Evolutionary conservation across 345 rosid species (phyloP).

Genomic region (Citrus cavaleriei): DNA sequence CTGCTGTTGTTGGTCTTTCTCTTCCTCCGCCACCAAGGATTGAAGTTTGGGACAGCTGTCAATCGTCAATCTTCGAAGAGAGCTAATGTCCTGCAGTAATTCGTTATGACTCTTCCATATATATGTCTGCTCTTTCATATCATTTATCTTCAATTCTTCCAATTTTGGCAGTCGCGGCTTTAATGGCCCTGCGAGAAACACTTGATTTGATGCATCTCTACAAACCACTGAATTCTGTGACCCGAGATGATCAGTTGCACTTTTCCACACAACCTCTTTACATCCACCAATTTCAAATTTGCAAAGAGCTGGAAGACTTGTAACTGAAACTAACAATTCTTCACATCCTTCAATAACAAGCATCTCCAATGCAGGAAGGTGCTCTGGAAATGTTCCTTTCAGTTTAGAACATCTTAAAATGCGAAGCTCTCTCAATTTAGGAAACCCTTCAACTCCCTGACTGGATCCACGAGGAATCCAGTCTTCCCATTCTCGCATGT

Average conservation of each 20-base stretch:
- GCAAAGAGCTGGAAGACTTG: background rate
- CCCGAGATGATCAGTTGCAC: background rate
- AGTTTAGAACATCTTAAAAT: constrained; percentile 26
- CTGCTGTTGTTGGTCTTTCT: no score
- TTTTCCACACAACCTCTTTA: background rate
- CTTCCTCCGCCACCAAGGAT: no score
- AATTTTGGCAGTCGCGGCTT: background rate
- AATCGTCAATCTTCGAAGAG: no score
- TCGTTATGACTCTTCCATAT: background rate
- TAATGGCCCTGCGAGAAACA: background rate
- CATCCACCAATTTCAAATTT: background rate
- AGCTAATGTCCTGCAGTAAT: no score
- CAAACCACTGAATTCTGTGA: background rate
- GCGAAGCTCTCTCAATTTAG: constrained; percentile 11
- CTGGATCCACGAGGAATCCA: no score
- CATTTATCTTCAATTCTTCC: background rate
- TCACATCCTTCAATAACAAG: background rate
- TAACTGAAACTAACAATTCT: background rate
- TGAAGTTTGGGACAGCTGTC: no score
- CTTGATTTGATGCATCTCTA: background rate
- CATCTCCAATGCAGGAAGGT: constrained; percentile 5
- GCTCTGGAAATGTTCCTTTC: constrained; percentile 13
- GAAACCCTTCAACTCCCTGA: no score
- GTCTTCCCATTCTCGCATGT: no score
- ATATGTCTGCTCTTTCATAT: background rate